Evolutionary conservation across 768 basidiomycete species (phyloP).

Genomic region (Hortiboletus flavorubellus): DNA sequence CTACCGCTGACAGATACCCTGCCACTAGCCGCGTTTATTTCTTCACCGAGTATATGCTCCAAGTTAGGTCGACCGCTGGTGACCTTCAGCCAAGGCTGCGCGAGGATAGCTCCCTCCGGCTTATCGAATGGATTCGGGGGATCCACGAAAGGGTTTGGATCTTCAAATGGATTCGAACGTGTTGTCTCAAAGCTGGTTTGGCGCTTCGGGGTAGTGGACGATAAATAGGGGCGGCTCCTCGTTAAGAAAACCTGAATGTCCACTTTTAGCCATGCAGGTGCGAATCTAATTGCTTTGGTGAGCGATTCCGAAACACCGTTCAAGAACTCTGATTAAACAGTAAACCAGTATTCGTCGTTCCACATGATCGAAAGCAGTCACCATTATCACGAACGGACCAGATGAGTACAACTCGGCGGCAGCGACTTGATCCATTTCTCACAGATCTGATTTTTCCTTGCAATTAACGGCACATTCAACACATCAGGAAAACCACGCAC

Average conservation of each 20-base stretch:
- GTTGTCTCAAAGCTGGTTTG: slow-evolving; percentile 2
- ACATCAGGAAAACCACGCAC: slow-evolving; percentile 25
- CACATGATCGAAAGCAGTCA: slow-evolving; percentile 15
- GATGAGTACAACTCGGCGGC: slow-evolving; percentile 37
- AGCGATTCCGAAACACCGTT: slow-evolving; percentile 14
- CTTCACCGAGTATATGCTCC: slow-evolving; percentile 31
- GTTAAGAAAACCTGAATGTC: slow-evolving; percentile 19
- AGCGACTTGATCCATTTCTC: slow-evolving; percentile 21
- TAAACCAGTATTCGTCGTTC: background rate
- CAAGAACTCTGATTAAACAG: slow-evolving; percentile 8
- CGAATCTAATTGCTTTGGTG: slow-evolving; percentile 11
- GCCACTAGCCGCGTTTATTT: slow-evolving; percentile 32
- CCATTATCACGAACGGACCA: slow-evolving; percentile 42
- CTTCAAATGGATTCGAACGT: background rate
- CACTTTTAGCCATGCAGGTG: slow-evolving; percentile 14
- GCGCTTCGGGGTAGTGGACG: background rate
- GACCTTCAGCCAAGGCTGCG: slow-evolving; percentile 21
- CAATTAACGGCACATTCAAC: background rate
- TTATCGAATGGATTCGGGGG: background rate
- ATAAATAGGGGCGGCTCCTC: background rate
- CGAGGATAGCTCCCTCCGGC: background rate
- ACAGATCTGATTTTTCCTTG: slow-evolving; percentile 3
- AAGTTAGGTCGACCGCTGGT: slow-evolving; percentile 42
- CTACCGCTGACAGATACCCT: slow-evolving; percentile 43
- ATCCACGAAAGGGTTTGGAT: background rate